Percentiles rank a stretch among this genome's conserved stretches.
phyloP scores from a whole-genome alignment of 495 filamentous ascomycete genomes.

The Penicillium tannophilum region DNA sequence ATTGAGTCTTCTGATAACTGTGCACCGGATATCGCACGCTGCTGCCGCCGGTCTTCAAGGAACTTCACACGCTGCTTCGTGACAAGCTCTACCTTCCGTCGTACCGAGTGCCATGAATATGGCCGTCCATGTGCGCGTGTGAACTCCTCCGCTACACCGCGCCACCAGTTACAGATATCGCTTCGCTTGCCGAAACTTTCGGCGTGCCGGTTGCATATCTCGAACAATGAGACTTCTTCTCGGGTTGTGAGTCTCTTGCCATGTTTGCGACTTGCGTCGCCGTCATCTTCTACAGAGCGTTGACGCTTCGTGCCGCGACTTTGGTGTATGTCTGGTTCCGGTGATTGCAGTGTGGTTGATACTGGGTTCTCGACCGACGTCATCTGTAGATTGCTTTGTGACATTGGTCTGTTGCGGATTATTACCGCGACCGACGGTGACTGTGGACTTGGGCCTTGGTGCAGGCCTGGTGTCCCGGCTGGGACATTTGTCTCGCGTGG shows the following conservation, averaged over 20 bases:
- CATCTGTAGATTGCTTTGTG: neutral
- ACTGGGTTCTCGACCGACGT: neutral
- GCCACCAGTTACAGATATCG: conserved; percentile 53
- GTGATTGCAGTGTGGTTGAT: neutral
- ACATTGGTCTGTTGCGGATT: neutral
- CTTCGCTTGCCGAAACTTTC: conserved; percentile 46
- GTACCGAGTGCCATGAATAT: conserved; percentile 52
- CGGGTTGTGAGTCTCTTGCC: conserved; percentile 47
- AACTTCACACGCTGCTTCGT: conserved; percentile 49
- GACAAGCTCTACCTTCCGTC: conserved; percentile 47
- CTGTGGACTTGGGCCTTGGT: neutral
- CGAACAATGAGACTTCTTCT: conserved; percentile 47
- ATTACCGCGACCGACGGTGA: neutral
- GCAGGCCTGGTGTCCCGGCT: neutral
- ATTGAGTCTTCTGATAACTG: conserved; percentile 31
- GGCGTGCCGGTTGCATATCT: conserved; percentile 46
- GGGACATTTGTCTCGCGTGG: neutral
- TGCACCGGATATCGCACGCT: conserved; percentile 3
- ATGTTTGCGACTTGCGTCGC: conserved; percentile 34
- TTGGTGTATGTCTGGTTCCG: neutral
- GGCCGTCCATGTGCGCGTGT: conserved; percentile 41
- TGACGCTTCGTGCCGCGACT: conserved; percentile 19
- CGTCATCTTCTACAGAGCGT: conserved; percentile 14
- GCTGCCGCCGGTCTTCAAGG: conserved; percentile 29
- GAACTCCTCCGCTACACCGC: conserved; percentile 43